A percentile compares a stretch with the other conserved stretches of the same genome.
Conservation (phyloP, 2,329 filamentous ascomycete genomes). For the Bipolaris oryzae region DNA sequence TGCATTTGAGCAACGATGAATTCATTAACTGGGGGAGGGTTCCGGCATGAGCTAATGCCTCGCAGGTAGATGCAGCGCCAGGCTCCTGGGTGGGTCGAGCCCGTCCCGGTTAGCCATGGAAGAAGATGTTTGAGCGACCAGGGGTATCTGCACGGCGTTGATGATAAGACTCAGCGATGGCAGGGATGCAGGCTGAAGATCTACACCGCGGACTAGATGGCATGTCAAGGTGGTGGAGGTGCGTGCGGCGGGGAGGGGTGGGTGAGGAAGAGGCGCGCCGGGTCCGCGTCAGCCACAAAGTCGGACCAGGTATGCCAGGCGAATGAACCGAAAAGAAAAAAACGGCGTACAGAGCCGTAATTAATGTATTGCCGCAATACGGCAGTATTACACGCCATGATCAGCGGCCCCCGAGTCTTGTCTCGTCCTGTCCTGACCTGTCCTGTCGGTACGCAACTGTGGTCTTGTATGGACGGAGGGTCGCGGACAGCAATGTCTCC, state of each 20-base stretch:
- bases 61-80: constrained; percentile 45
- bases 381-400: constrained; percentile 23
- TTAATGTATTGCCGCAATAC: constrained; percentile 39
- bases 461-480: no score
- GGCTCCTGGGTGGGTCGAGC: constrained; percentile 40
- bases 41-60: constrained; percentile 42
- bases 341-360: constrained; percentile 28
- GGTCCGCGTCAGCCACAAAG: constrained; percentile 35
- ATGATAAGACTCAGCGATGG: constrained; percentile 35
- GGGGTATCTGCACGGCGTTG: constrained; percentile 35
- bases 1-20: constrained; percentile 45
- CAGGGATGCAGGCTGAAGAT: constrained; percentile 32
- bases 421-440: constrained; percentile 3
- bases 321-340: constrained; percentile 11
- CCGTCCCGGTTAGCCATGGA: constrained; percentile 29
- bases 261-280: constrained; percentile 26
- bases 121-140: constrained; percentile 31
- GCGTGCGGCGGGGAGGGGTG: constrained; percentile 25
- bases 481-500: constrained; percentile 8
- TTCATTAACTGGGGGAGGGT: constrained; percentile 41
- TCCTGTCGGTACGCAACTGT: constrained; percentile 10
- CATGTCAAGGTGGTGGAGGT: constrained; percentile 15
- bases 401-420: constrained; percentile 6
- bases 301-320: constrained; percentile 11
- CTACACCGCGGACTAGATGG: constrained; percentile 27